Conservation (phyloP, 208 protist species). For the Leishmania gerbilli region DNA sequence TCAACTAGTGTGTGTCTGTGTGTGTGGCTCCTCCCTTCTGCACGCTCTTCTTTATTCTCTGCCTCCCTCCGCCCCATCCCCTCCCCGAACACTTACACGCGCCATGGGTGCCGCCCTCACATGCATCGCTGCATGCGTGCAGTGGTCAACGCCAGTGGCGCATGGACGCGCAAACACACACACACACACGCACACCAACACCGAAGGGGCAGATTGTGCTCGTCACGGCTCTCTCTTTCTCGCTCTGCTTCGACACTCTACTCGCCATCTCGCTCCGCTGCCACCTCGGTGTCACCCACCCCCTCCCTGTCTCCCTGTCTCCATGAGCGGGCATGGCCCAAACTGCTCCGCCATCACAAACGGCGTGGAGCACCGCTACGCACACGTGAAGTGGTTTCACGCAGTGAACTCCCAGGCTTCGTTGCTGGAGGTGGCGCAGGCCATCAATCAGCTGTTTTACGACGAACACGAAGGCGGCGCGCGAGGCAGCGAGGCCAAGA, state of each 20-base stretch:
- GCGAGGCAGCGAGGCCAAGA: background rate
- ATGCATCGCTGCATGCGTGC: background rate
- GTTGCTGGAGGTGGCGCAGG: slow-evolving; percentile 5
- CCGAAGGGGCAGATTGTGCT: background rate
- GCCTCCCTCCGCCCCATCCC: background rate
- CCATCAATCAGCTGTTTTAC: background rate
- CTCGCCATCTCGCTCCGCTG: background rate
- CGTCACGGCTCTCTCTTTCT: background rate
- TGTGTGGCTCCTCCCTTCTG: background rate
- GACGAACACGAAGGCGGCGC: background rate
- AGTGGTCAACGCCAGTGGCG: background rate
- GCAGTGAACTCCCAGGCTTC: slow-evolving; percentile 34
- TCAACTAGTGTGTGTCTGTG: background rate
- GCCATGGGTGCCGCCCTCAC: background rate
- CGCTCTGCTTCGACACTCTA: background rate
- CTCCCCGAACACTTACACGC: background rate
- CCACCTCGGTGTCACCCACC: background rate
- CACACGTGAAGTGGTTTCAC: slow-evolving; percentile 32
- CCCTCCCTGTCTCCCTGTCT: background rate
- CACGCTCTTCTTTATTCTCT: background rate
- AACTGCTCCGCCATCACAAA: background rate
- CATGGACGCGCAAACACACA: background rate
- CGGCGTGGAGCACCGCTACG: slow-evolving; percentile 7
- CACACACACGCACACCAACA: background rate
- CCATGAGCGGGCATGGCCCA: background rate